phyloP scores from a whole-genome alignment of 441 rosid species.

The Arabidopsis lyrata region DNA sequence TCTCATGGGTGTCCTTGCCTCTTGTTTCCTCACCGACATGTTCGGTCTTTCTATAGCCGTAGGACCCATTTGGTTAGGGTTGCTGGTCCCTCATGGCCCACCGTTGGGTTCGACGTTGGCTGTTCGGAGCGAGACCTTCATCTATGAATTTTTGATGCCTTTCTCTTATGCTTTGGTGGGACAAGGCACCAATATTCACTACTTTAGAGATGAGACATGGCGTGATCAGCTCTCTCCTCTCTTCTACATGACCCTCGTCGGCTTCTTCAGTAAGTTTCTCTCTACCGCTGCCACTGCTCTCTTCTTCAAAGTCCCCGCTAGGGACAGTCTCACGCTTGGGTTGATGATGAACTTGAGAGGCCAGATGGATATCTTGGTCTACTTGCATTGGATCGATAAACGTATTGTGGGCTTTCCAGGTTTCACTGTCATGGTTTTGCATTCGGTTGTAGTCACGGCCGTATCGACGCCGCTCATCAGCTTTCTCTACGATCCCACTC shows the following conservation, averaged over 20 bases:
- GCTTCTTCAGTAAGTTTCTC: slow-evolving; percentile 51
- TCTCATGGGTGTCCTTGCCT: slow-evolving; percentile 50
- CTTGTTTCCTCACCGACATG: slow-evolving; percentile 64
- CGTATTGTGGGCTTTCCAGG: slow-evolving; percentile 38
- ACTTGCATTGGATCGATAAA: slow-evolving; percentile 68
- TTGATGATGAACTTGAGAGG: slow-evolving; percentile 74
- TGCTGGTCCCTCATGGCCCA: slow-evolving; percentile 69
- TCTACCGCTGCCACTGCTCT: slow-evolving; percentile 40
- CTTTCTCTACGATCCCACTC: slow-evolving; percentile 68
- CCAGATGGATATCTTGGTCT: slow-evolving; percentile 60
- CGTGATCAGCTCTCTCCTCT: slow-evolving; percentile 49
- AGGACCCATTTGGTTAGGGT: slow-evolving; percentile 68
- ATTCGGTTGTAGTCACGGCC: slow-evolving; percentile 45
- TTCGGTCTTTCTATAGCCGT: slow-evolving; percentile 59
- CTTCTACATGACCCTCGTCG: slow-evolving; percentile 42
- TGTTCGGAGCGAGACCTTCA: slow-evolving; percentile 59
- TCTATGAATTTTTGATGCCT: slow-evolving; percentile 68
- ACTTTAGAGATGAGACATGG: slow-evolving; percentile 53
- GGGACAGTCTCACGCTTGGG: slow-evolving; percentile 66
- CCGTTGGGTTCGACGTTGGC: slow-evolving; percentile 64
- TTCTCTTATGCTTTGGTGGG: slow-evolving; percentile 62
- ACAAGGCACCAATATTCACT: slow-evolving; percentile 50
- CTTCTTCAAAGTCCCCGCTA: slow-evolving; percentile 50
- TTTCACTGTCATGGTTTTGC: slow-evolving; percentile 46
- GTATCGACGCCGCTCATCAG: slow-evolving; percentile 53